Base-by-base conservation (phyloP, 805 yeast species). In the Schizosaccharomyces cryophilus region DNA sequence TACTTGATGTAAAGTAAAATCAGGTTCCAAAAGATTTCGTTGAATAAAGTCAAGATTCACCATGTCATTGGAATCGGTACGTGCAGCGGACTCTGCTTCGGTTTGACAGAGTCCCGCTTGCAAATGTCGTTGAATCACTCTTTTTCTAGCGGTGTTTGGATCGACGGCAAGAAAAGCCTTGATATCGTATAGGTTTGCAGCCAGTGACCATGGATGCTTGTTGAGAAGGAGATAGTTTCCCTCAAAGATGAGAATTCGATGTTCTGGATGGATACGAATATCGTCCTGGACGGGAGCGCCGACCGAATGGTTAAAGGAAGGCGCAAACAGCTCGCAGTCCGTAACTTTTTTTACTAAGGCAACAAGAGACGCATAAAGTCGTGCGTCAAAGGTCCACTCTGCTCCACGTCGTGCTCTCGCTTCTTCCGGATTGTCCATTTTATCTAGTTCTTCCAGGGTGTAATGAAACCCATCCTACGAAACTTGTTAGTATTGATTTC, bases 361-460 rank as follows among this genome's bases (percentile, higher is more conserved):
- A 0, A 73, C 75, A 17, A 78, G 73, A 17, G 56, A 21, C 7
- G 19, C 21, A 35, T 19, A 51, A 56, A 73, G 75, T 13, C 71
- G 67, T 5, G 84, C 78, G 67, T 89, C 89, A 72, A 89, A 90
- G 0, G 96, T 88, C 65, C 76, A 79, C 1, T 95, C 94, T 0
- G 95, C 84, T 0, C 96, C 96, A 59, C 96, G 76, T 63, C 86
- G 74, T 31, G 71, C 69, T 38, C 80, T 71, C 0, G 95, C 90
- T 42, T 71, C 73, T 11, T 68, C 73, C 0, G 86, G 76, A 65
- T 87, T 79, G 9, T 73, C 71, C 67, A 85, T 77, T 51, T 70
- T 64, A n/a, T 70, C 71, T 11, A 84, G 70, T 11, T 74, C 73
- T 0, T 66, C 63, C 40, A 83, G 68, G 0, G 85, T 78, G n/a